Evolutionary conservation across 352 stramenopile genomes (phyloP).

Genomic region (Pythium coloratum): DNA sequence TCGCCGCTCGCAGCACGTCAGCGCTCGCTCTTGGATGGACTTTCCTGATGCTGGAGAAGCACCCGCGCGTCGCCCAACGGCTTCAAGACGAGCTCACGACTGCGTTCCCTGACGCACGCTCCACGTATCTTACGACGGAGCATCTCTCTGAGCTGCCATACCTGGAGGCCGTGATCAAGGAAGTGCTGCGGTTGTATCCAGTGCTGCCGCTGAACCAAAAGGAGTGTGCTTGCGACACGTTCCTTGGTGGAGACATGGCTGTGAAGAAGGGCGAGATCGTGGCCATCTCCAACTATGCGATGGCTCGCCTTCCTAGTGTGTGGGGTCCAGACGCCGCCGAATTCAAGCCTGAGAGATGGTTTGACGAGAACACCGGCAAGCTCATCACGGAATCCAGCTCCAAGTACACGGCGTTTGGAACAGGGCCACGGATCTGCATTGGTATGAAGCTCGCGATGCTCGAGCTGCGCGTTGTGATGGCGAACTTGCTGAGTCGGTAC

Average conservation of each 20-base stretch:
- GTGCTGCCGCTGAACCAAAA: constrained; percentile 2
- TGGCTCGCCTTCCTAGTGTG: constrained; percentile 27
- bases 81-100: constrained; percentile 43
- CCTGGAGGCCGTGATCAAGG: constrained; percentile 50
- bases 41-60: constrained; percentile 57
- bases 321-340: constrained; percentile 53
- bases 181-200: constrained; percentile 65
- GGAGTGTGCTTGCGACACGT: neutral
- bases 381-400: constrained; percentile 3
- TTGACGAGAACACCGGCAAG: constrained; percentile 22
- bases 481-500: constrained; percentile 13
- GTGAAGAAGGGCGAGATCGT: constrained; percentile 26
- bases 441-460: constrained; percentile 47
- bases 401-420: constrained; percentile 41
- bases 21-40: constrained; percentile 69
- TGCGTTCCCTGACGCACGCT: neutral
- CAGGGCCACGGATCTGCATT: constrained; percentile 42
- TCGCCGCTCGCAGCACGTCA: constrained; percentile 77
- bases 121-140: constrained; percentile 34
- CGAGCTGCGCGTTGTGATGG: constrained; percentile 26
- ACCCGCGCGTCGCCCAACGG: constrained; percentile 47
- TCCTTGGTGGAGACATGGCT: constrained; percentile 2
- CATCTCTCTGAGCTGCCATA: constrained; percentile 52
- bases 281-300: constrained; percentile 30
- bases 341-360: constrained; percentile 58